Evolutionary conservation across 2,329 filamentous ascomycete genomes (phyloP).

Genomic region (Colletotrichum graminicola): DNA sequence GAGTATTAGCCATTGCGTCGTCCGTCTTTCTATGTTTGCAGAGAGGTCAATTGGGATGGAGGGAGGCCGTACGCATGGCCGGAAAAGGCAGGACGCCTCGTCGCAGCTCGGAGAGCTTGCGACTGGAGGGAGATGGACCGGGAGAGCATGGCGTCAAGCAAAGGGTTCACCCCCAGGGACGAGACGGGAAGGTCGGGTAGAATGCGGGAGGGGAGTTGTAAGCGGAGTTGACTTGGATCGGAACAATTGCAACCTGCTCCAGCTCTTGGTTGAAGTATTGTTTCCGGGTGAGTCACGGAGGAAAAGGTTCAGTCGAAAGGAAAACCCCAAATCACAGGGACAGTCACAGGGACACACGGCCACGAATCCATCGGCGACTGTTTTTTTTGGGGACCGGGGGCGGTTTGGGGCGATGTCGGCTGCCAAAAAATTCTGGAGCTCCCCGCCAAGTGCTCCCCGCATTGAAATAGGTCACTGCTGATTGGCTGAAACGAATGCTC

Average conservation of each 20-base stretch:
- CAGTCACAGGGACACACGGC: conserved; percentile 48
- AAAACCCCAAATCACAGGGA: conserved; percentile 47
- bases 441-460: conserved; percentile 45
- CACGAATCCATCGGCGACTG: conserved; percentile 20
- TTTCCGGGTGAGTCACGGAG: conserved; percentile 42
- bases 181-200: background rate
- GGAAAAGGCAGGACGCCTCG: conserved; percentile 40
- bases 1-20: conserved; percentile 26
- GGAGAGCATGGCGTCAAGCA: conserved; percentile 43
- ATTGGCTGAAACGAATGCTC: conserved; percentile 44
- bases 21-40: background rate
- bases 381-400: conserved; percentile 18
- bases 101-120: conserved; percentile 45
- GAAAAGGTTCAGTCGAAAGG: conserved; percentile 14
- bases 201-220: conserved; percentile 4
- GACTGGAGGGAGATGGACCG: conserved; percentile 42
- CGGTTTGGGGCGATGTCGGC: conserved; percentile 51
- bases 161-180: conserved; percentile 25
- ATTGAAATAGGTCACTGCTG: conserved; percentile 46
- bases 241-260: conserved; percentile 21
- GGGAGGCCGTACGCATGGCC: conserved; percentile 44
- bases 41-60: conserved; percentile 2
- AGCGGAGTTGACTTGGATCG: background rate
- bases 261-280: conserved; percentile 14
- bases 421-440: conserved; percentile 47